phyloP scores from a whole-genome alignment of 129 eudicot genomes.

The Glebionis coronaria region DNA sequence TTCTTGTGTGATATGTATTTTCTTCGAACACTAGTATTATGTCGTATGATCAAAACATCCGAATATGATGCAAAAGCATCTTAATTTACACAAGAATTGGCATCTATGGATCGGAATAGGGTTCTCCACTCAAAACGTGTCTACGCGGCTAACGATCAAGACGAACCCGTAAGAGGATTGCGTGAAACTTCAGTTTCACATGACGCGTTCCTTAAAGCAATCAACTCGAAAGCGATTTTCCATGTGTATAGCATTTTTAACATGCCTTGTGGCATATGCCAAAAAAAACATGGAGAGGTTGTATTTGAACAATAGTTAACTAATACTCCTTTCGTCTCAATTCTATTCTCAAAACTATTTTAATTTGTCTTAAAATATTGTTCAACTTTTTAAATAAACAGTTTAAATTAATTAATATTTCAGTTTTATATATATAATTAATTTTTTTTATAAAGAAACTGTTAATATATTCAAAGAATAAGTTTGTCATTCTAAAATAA shows the following conservation, averaged over 20 bases:
- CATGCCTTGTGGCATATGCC: neutral
- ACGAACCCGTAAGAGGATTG: neutral
- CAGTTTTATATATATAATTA: no score
- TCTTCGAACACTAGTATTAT: neutral
- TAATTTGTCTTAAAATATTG: no score
- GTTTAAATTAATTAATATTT: no score
- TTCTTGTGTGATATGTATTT: neutral
- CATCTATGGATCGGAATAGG: neutral
- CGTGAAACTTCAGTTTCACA: neutral
- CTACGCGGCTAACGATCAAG: neutral
- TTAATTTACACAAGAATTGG: neutral
- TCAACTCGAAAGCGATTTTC: neutral
- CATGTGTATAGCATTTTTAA: neutral
- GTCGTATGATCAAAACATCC: neutral
- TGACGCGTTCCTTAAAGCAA: neutral
- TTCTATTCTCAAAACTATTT: no score
- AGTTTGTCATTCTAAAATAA: no score
- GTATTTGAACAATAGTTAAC: no score
- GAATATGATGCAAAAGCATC: constrained; percentile 10
- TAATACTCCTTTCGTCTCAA: no score
- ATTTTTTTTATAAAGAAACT: no score
- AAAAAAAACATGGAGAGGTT: no score
- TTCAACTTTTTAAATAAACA: no score
- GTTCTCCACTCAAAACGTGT: constrained; percentile 11
- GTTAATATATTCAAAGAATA: no score